Evolutionary conservation across 495 filamentous ascomycete genomes (phyloP).

Genomic region (Melanomma pulvis-pyrius): DNA sequence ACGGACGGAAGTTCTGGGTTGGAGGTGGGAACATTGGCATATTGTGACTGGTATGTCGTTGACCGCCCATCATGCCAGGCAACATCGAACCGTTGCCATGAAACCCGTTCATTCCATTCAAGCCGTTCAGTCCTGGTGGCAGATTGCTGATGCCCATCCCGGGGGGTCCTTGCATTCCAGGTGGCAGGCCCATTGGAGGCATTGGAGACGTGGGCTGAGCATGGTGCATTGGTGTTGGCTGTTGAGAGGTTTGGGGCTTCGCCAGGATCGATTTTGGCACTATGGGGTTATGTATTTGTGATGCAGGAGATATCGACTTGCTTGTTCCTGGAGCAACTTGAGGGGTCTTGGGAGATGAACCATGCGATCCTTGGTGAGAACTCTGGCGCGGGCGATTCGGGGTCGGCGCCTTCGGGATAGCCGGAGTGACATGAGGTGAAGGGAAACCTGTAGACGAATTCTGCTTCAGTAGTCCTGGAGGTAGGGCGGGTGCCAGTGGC

Average conservation of each 20-base stretch:
- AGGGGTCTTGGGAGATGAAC: constrained; percentile 66
- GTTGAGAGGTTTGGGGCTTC: constrained; percentile 41
- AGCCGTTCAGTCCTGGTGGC: constrained; percentile 45
- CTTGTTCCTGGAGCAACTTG: constrained; percentile 58
- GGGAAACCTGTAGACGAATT: constrained; percentile 54
- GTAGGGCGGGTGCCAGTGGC: constrained; percentile 54
- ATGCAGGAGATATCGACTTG: constrained; percentile 67
- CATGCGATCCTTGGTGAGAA: constrained; percentile 79
- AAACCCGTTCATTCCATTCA: constrained; percentile 16
- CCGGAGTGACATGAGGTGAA: constrained; percentile 84
- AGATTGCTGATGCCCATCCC: constrained; percentile 51
- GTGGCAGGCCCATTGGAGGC: constrained; percentile 53
- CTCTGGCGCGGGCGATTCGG: constrained; percentile 73
- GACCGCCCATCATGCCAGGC: constrained; percentile 40
- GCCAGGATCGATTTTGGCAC: constrained; percentile 44
- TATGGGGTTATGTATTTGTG: constrained; percentile 52
- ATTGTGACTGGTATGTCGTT: constrained; percentile 32
- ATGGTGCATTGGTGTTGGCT: constrained; percentile 49
- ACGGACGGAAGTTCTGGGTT: constrained; percentile 51
- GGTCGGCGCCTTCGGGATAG: constrained; percentile 78
- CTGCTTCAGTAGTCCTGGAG: constrained; percentile 57
- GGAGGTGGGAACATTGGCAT: constrained; percentile 45
- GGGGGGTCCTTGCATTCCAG: constrained; percentile 57
- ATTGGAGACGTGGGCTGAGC: constrained; percentile 55
- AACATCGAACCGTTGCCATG: constrained; percentile 40